Evolutionary conservation across 2,329 filamentous ascomycete species (phyloP), one percentile per base, ranked within the genome.

Genomic region (Fusarium decemcellulare): DNA sequence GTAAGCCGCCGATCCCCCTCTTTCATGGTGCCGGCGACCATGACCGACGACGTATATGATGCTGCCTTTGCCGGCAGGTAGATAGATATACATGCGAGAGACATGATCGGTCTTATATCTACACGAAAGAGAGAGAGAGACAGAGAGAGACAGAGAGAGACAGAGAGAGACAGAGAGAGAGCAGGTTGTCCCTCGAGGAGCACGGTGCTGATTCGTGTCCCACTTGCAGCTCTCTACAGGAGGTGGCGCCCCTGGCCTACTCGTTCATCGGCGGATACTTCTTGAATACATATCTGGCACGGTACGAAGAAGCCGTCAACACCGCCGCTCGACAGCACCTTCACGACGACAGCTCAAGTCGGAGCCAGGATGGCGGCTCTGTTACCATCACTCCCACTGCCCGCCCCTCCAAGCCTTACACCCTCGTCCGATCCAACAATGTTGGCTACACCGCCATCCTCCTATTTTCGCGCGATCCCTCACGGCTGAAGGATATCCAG

Each of bases 391-490:
- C 61, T 54, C 39, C 66, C 59, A 59, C 62, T 34, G 37, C 67
- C 8, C 59, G 61, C 11, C 70, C 74, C 37, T 72, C 79, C 63
- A 77, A 75, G 47, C 83, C 86, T 16, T 97, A 97, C 78, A 88
- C 90, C 40, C 88, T 93, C 58, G 82, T 97, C 29, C 84, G 90
- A 50, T 87, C 88, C 23, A 88, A 90, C 47, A 94, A 96, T 78
- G 87, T 95, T 51, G 95, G 96, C 70, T 94, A 98, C 90, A 98
- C 95, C 0, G 94, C 88, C 27, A 88, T 98, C 53, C 89, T 98
- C 85, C 86, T 98, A 16, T 97, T 97, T 77, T 92, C 91, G 18
- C 89, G 89, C 60, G 85, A 91, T 43, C 84, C 87, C 0, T 80
- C 85, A 9, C 84, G 86, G 27, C 83, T 98, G 54, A 82, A 83